phyloP scores from a whole-genome alignment of 2,329 filamentous ascomycete genomes.

The Diplocarpon rosae region DNA sequence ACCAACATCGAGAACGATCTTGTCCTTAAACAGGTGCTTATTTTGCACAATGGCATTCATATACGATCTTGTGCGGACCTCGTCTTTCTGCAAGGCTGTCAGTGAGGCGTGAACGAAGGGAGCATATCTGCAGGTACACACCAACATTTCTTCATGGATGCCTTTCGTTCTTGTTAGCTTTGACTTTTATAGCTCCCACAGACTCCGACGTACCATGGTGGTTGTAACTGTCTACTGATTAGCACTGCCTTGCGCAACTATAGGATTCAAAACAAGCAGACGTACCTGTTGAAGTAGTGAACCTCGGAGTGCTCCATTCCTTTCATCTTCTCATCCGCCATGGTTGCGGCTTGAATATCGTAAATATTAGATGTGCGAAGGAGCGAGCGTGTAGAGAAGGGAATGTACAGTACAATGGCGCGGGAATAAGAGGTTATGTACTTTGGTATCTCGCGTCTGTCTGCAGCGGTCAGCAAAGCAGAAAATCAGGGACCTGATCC shows the following conservation, averaged over 20 bases:
- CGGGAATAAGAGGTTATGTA: not conserved
- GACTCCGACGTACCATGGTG: slow-evolving; percentile 67
- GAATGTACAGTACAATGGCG: slow-evolving; percentile 2
- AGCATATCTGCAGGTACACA: slow-evolving; percentile 38
- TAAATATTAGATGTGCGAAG: not conserved
- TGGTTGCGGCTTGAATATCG: slow-evolving; percentile 15
- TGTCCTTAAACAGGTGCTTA: slow-evolving; percentile 84
- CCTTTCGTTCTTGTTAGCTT: slow-evolving; percentile 40
- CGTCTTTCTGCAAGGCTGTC: slow-evolving; percentile 65
- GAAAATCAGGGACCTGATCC: not conserved
- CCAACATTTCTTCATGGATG: slow-evolving; percentile 97
- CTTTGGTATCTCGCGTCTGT: slow-evolving; percentile 6
- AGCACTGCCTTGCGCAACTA: slow-evolving; percentile 9
- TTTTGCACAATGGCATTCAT: slow-evolving; percentile 97
- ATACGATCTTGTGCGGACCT: slow-evolving; percentile 92
- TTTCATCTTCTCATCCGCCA: slow-evolving; percentile 42
- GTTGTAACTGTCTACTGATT: slow-evolving; percentile 61
- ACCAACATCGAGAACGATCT: slow-evolving; percentile 91
- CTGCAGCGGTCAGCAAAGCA: slow-evolving; percentile 4
- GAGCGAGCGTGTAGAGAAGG: slow-evolving; percentile 1
- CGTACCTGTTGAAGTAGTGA: slow-evolving; percentile 97
- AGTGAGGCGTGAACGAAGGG: slow-evolving; percentile 9
- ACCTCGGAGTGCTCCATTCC: slow-evolving; percentile 58
- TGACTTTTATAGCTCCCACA: not conserved
- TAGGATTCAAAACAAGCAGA: not conserved